Conservation (phyloP, 2,329 filamentous ascomycete genomes). For the Fusarium sp. region DNA sequence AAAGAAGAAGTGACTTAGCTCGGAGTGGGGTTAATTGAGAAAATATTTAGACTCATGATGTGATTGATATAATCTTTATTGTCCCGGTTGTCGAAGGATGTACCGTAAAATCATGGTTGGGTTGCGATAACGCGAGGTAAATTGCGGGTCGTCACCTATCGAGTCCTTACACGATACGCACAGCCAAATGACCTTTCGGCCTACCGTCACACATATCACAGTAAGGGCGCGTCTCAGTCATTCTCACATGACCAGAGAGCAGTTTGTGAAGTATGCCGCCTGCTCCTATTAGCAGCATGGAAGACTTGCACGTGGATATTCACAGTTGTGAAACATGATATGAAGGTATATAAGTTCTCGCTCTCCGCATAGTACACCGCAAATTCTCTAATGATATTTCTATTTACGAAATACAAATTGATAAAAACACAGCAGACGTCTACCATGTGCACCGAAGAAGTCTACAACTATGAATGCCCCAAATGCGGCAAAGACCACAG, state of each 20-base stretch:
- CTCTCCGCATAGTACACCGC: accelerated
- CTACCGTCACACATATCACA: accelerated
- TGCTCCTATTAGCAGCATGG: accelerated
- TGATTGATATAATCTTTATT: accelerated
- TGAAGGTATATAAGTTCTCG: neutral
- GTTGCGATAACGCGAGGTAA: accelerated
- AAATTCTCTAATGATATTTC: accelerated
- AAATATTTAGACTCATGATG: accelerated
- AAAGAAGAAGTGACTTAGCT: neutral
- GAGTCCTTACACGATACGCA: no score
- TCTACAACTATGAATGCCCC: neutral
- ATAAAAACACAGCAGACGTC: no score
- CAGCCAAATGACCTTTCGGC: accelerated
- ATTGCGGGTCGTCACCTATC: no score
- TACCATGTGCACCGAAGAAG: neutral
- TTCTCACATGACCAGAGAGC: neutral
- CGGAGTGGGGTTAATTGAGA: accelerated
- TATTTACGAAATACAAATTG: accelerated
- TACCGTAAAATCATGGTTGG: accelerated
- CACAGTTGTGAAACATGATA: accelerated
- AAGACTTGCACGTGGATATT: neutral
- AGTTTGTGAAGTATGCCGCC: neutral
- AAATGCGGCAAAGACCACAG: neutral
- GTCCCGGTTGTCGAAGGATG: accelerated
- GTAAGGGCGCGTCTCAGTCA: accelerated